These are phyloP conservation scores for Passalora sequoiae DNA, from an alignment of 2,329 filamentous ascomycete species.

Conservation along the genomic window DNA sequence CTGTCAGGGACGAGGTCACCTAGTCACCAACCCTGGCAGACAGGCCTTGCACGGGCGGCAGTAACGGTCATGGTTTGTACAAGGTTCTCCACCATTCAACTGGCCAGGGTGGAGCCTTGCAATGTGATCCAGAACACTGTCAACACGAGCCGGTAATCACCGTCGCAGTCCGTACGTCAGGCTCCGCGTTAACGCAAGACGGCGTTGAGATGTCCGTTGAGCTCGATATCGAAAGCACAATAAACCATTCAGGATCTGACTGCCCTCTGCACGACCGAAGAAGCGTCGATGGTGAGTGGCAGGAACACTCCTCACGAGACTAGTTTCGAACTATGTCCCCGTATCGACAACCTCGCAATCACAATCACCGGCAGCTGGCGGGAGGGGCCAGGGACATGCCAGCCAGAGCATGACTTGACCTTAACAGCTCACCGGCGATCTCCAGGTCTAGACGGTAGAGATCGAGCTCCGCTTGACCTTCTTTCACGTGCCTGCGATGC, in stretches of 20 bases:
- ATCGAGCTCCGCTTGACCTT: not conserved
- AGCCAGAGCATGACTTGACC: not conserved
- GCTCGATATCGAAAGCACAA: not conserved
- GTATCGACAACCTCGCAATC: not conserved
- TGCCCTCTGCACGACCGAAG: not conserved
- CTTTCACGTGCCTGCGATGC: conserved; percentile 1
- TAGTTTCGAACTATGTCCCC: not conserved
- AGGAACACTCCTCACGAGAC: not conserved
- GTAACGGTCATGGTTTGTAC: conserved; percentile 12
- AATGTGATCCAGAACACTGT: conserved; percentile 8
- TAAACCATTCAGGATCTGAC: not conserved
- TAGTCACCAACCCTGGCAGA: conserved; percentile 7
- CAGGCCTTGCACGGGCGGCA: conserved; percentile 13
- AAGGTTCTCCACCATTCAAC: conserved; percentile 14
- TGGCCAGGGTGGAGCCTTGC: conserved; percentile 10
- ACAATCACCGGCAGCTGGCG: not conserved
- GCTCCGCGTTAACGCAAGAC: not conserved
- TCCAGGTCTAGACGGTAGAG: not conserved
- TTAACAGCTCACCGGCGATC: not conserved
- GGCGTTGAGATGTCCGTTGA: not conserved
- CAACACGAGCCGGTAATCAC: conserved; percentile 6
- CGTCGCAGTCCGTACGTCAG: not conserved
- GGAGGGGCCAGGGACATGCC: conserved; percentile 3
- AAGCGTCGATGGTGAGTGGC: not conserved
- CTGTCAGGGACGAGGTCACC: not conserved